These are phyloP conservation scores for Cerrena zonata DNA, from an alignment of 1,284 basidiomycete genomes.

Conservation along the genomic window DNA sequence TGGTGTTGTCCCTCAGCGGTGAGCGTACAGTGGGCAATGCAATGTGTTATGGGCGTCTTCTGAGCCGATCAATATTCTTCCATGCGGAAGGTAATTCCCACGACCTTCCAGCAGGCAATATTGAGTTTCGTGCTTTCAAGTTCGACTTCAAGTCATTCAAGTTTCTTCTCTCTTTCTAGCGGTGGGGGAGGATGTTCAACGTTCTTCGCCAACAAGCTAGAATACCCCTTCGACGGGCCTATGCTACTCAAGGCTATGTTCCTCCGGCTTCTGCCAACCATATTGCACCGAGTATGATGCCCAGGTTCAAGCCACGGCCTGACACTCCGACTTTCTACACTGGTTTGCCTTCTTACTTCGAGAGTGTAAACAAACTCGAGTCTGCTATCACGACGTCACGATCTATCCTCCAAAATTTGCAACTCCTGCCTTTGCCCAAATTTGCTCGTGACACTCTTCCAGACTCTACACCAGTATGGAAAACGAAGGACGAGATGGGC, in stretches of 20 bases:
- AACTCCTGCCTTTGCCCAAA: conserved; percentile 73
- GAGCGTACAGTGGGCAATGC: no score
- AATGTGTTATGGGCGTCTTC: neutral
- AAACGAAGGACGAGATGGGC: conserved; percentile 55
- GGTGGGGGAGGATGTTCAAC: conserved; percentile 11
- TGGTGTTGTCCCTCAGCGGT: neutral
- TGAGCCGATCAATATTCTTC: neutral
- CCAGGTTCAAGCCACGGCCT: conserved; percentile 29
- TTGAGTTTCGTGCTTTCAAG: conserved; percentile 9
- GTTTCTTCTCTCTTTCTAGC: conserved; percentile 2
- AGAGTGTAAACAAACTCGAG: conserved; percentile 68
- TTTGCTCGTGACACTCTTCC: conserved; percentile 62
- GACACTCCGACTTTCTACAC: conserved; percentile 80
- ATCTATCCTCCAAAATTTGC: conserved; percentile 54
- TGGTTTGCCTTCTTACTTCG: conserved; percentile 74
- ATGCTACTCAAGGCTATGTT: conserved; percentile 23
- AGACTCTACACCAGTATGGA: conserved; percentile 63
- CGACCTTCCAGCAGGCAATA: conserved; percentile 2
- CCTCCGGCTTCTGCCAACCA: conserved; percentile 28
- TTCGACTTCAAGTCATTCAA: conserved; percentile 9
- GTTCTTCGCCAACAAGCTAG: conserved; percentile 10
- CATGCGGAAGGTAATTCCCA: conserved; percentile 17
- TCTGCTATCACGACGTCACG: conserved; percentile 57
- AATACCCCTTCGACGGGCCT: conserved; percentile 7
- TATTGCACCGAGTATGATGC: conserved; percentile 6